phyloP scores from a whole-genome alignment of 768 basidiomycete species.

The Pleurotus pulmonarius region DNA sequence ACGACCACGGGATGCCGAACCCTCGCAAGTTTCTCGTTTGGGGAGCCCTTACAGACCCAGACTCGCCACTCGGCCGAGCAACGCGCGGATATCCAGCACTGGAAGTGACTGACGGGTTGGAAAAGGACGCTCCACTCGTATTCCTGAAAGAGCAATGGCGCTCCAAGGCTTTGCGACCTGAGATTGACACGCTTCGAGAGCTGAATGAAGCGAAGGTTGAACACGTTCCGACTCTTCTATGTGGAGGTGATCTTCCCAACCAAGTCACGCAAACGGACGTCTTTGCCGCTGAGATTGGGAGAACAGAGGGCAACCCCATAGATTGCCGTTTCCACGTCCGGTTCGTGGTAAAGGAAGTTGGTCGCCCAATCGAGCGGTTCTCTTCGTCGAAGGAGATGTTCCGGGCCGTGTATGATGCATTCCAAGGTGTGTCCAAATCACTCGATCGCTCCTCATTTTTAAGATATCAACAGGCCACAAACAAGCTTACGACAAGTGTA shows the following conservation, averaged over 20 bases:
- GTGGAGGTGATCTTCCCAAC: conserved; percentile 6
- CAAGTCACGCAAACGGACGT: conserved; percentile 3
- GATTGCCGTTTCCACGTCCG: neutral
- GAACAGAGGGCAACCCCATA: neutral
- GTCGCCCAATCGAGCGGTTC: neutral
- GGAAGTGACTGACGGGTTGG: neutral
- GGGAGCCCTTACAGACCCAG: conserved; percentile 3
- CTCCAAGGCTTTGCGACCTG: neutral
- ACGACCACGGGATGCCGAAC: too few species aligned
- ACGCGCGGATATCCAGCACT: conserved; percentile 1
- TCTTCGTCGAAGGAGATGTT: neutral
- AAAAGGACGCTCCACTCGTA: neutral
- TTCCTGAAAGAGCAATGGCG: conserved; percentile 9
- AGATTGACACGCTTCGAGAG: neutral
- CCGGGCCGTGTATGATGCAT: neutral
- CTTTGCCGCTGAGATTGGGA: too few species aligned
- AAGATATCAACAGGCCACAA: neutral
- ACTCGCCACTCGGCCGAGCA: conserved; percentile 3
- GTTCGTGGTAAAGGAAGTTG: neutral
- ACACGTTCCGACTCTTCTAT: neutral
- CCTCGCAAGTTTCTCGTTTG: conserved; percentile 3
- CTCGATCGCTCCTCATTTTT: neutral
- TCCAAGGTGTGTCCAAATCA: conserved; percentile 1
- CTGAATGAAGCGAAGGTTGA: neutral
- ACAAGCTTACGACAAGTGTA: conserved; percentile 1